These are phyloP conservation scores for Prorocentrum cordatum DNA, from an alignment of 169 alveolate species.

Conservation along the genomic window DNA sequence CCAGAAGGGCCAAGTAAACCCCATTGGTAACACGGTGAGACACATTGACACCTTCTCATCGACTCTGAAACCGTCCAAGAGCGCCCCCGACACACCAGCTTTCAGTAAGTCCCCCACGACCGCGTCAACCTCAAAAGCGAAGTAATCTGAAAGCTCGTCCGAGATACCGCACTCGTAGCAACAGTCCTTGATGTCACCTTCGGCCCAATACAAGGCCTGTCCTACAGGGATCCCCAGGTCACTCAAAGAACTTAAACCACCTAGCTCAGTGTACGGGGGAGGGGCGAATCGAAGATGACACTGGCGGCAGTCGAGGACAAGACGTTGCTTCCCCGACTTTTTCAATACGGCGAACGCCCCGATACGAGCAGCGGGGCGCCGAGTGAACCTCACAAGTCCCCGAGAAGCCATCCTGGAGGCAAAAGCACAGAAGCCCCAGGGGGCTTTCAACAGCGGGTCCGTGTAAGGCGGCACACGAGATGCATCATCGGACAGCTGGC, in stretches of 20 bases:
- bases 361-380: background rate
- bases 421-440: background rate
- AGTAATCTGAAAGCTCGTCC: background rate
- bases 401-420: background rate
- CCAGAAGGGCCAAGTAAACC: background rate
- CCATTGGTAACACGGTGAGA: background rate
- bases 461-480: background rate
- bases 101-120: background rate
- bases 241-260: background rate
- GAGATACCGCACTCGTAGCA: background rate
- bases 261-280: background rate
- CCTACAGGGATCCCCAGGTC: background rate
- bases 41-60: background rate
- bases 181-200: constrained; percentile 1
- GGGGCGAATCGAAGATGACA: background rate
- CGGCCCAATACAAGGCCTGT: background rate
- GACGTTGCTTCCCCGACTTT: background rate
- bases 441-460: background rate
- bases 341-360: constrained; percentile 1
- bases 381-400: background rate
- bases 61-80: too few species aligned
- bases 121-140: background rate
- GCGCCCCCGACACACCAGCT: background rate
- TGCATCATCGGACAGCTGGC: background rate
- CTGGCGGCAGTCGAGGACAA: background rate